phyloP scores from a whole-genome alignment of 1,284 basidiomycete genomes.

The Heterobasidion irregulare region DNA sequence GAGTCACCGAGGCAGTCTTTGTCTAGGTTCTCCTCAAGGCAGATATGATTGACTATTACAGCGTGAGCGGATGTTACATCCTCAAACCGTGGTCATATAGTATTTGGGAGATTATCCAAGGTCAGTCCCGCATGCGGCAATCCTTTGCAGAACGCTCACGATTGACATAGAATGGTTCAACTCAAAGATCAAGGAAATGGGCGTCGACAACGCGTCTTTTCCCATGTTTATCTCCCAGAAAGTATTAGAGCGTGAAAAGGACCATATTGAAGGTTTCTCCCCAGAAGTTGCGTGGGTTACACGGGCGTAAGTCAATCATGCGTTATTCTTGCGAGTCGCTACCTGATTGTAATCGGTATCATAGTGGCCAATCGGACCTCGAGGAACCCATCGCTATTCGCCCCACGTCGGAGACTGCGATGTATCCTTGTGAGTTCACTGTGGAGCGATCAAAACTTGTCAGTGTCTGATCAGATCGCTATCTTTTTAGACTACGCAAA shows the following conservation, averaged over 20 bases:
- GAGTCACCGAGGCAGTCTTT: constrained; percentile 3
- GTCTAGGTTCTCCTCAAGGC: constrained; percentile 90
- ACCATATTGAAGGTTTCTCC: constrained; percentile 99
- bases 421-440: constrained; percentile 81
- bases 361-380: constrained; percentile 84
- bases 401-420: constrained; percentile 96
- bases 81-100: constrained; percentile 96
- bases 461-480: background rate
- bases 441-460: background rate
- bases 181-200: constrained; percentile 85
- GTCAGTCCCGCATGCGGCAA: constrained; percentile 25
- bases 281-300: constrained; percentile 99
- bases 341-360: background rate
- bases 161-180: constrained; percentile 78
- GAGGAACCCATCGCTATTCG: constrained; percentile 98
- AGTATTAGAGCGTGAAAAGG: constrained; percentile 94
- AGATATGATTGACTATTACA: constrained; percentile 99
- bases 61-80: constrained; percentile 97
- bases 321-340: background rate
- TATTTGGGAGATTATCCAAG: constrained; percentile 96
- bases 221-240: constrained; percentile 97
- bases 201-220: constrained; percentile 97
- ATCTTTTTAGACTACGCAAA: constrained; percentile 72
- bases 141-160: background rate
- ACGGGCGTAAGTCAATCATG: constrained; percentile 60